A percentile compares a stretch with the other conserved stretches of the same genome.
These are phyloP conservation scores for Aureobasidium sp. DNA, from an alignment of 2,329 filamentous ascomycete genomes.

Conservation along the genomic window DNA sequence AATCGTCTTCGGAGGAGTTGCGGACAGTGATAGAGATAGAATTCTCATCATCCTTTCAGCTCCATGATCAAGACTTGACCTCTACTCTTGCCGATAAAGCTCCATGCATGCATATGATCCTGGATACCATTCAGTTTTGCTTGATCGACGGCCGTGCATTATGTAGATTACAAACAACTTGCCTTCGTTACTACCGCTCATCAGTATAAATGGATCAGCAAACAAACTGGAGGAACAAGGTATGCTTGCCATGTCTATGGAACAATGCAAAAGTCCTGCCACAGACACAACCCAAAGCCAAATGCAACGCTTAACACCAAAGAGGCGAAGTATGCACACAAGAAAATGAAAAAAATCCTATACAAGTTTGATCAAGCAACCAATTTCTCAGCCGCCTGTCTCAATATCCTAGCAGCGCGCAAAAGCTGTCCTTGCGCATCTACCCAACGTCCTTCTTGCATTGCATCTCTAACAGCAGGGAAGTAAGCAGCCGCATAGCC, in stretches of 20 bases:
- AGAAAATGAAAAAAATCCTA: neutral
- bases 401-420: slow-evolving; percentile 63
- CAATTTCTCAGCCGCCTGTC: neutral
- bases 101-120: too few species aligned
- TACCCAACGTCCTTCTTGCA: slow-evolving; percentile 65
- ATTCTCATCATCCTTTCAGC: too few species aligned
- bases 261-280: neutral
- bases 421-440: slow-evolving; percentile 61
- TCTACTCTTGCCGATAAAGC: too few species aligned
- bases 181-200: too few species aligned
- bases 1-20: neutral
- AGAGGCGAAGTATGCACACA: neutral
- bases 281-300: too few species aligned
- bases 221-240: too few species aligned
- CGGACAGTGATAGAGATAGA: too few species aligned
- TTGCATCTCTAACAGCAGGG: slow-evolving; percentile 76
- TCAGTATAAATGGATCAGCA: too few species aligned
- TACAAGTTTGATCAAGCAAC: neutral
- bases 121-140: too few species aligned
- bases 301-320: neutral
- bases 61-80: too few species aligned
- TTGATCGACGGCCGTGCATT: too few species aligned
- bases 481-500: slow-evolving; percentile 63
- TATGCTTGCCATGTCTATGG: neutral
- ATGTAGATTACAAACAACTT: too few species aligned